Conservation (phyloP, 2,329 filamentous ascomycete genomes). For the Phaeosphaeria sp. region DNA sequence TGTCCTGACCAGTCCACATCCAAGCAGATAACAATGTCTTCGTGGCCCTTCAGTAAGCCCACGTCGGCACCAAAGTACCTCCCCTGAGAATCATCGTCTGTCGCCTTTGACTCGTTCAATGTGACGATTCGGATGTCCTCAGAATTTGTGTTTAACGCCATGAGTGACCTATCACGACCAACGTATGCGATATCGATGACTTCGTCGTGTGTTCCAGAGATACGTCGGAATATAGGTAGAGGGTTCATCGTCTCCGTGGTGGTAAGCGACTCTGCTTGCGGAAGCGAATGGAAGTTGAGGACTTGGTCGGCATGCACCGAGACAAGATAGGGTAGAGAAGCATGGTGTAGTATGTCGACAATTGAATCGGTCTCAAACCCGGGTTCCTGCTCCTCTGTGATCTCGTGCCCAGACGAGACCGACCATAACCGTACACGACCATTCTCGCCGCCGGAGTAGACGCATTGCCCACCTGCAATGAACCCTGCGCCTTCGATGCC, state of each 20-base stretch:
- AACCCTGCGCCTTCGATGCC: slow-evolving; percentile 86
- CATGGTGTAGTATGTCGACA: slow-evolving; percentile 71
- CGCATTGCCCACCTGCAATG: slow-evolving; percentile 70
- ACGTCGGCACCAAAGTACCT: slow-evolving; percentile 89
- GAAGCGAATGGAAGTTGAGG: slow-evolving; percentile 72
- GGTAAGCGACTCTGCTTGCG: slow-evolving; percentile 50
- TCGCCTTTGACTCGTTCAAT: slow-evolving; percentile 52
- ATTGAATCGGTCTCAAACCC: slow-evolving; percentile 70
- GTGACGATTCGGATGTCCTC: slow-evolving; percentile 92
- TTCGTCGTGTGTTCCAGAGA: slow-evolving; percentile 96
- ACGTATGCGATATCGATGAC: slow-evolving; percentile 94
- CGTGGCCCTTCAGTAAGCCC: slow-evolving; percentile 83
- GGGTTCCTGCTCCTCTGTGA: slow-evolving; percentile 74
- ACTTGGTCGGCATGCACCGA: slow-evolving; percentile 91
- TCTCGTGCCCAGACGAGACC: slow-evolving; percentile 75
- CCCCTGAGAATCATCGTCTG: slow-evolving; percentile 36
- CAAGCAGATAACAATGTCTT: slow-evolving; percentile 93
- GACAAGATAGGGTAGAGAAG: slow-evolving; percentile 72
- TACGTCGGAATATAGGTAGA: slow-evolving; percentile 72
- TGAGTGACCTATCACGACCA: slow-evolving; percentile 76
- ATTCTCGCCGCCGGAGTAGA: slow-evolving; percentile 85
- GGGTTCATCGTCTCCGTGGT: slow-evolving; percentile 59
- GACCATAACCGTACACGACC: slow-evolving; percentile 86
- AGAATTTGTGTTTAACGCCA: slow-evolving; percentile 93
- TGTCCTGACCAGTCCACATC: slow-evolving; percentile 96